These are phyloP conservation scores for Fusarium vanettenii DNA, from an alignment of 2,329 filamentous ascomycete species.

Conservation along the genomic window DNA sequence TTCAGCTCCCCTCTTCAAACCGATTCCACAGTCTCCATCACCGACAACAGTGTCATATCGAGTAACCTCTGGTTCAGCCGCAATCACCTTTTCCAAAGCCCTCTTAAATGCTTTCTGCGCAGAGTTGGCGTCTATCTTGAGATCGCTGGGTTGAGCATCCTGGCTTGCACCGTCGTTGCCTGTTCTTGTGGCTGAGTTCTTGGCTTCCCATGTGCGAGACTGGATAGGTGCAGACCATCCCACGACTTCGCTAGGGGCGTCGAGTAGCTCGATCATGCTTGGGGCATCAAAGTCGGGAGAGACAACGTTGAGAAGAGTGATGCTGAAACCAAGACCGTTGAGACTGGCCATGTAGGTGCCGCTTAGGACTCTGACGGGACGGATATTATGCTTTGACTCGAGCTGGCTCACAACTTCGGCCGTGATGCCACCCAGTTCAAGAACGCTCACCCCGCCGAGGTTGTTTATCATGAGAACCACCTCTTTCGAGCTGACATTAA, in stretches of 20 bases:
- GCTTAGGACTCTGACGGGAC: constrained; percentile 71
- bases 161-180: constrained; percentile 48
- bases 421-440: constrained; percentile 79
- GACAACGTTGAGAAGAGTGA: constrained; percentile 74
- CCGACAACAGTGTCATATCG: constrained; percentile 85
- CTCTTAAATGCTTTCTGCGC: constrained; percentile 65
- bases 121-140: constrained; percentile 63
- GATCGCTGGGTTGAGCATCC: constrained; percentile 57
- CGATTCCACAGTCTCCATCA: constrained; percentile 90
- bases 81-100: constrained; percentile 71
- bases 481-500: constrained; percentile 71
- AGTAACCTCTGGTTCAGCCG: constrained; percentile 77
- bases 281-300: constrained; percentile 68
- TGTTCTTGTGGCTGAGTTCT: constrained; percentile 60
- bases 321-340: constrained; percentile 81
- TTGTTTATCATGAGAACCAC: constrained; percentile 81
- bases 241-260: constrained; percentile 75
- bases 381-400: constrained; percentile 65
- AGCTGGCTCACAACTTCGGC: constrained; percentile 76
- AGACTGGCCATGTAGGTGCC: constrained; percentile 84
- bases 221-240: constrained; percentile 76
- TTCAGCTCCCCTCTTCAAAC: constrained; percentile 88
- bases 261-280: constrained; percentile 76
- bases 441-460: constrained; percentile 76
- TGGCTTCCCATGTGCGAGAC: constrained; percentile 72